phyloP scores from a whole-genome alignment of 345 rosid species.

The Streptanthus diversifolius region DNA sequence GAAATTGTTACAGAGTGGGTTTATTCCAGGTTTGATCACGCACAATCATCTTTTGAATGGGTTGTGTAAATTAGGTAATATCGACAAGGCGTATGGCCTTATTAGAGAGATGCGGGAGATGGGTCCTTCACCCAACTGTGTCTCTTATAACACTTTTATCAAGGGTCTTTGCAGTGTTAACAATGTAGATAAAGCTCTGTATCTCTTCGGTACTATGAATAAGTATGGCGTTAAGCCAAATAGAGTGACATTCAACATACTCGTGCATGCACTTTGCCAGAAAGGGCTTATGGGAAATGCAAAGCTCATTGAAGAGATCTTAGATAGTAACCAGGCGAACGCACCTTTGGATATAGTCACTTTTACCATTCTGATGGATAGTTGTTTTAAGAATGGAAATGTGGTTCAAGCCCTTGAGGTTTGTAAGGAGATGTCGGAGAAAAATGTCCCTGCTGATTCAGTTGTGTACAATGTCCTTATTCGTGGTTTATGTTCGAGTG shows the following conservation, averaged over 20 bases:
- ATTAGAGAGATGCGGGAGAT: slow-evolving; percentile 63
- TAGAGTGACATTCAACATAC: slow-evolving; percentile 58
- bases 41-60: slow-evolving; percentile 67
- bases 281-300: slow-evolving; percentile 46
- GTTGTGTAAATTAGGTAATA: slow-evolving; percentile 47
- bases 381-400: slow-evolving; percentile 57
- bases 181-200: slow-evolving; percentile 54
- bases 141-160: slow-evolving; percentile 56
- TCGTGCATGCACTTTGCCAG: slow-evolving; percentile 61
- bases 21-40: slow-evolving; percentile 52
- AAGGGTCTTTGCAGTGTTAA: slow-evolving; percentile 55
- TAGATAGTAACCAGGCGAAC: slow-evolving; percentile 36
- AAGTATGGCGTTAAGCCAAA: slow-evolving; percentile 53
- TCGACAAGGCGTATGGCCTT: slow-evolving; percentile 55
- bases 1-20: slow-evolving; percentile 49
- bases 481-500: slow-evolving; percentile 50
- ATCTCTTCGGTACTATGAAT: slow-evolving; percentile 47
- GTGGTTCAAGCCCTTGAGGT: slow-evolving; percentile 43
- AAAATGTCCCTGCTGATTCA: slow-evolving; percentile 38
- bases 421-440: slow-evolving; percentile 46
- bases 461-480: slow-evolving; percentile 63
- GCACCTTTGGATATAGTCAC: slow-evolving; percentile 43
- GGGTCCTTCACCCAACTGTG: slow-evolving; percentile 62
- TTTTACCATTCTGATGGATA: slow-evolving; percentile 69
- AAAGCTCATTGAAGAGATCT: slow-evolving; percentile 46